phyloP scores from a whole-genome alignment of 202 grass and related monocot genomes.

The Saccharum hybrid region DNA sequence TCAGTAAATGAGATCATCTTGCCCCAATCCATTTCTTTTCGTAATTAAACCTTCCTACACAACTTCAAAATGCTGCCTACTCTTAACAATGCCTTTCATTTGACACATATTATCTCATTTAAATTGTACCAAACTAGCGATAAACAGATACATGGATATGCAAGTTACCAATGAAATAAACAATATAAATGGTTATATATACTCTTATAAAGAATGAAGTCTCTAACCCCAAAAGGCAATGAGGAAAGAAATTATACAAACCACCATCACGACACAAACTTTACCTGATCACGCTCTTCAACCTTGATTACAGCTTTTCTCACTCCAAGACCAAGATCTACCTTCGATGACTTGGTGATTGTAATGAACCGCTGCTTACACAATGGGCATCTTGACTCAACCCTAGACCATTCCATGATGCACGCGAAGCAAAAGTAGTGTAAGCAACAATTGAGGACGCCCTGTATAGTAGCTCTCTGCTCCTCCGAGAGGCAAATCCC shows the following conservation, averaged over 20 bases:
- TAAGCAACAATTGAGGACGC: slow-evolving; percentile 78
- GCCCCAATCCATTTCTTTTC: background rate
- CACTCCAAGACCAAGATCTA: slow-evolving; percentile 56
- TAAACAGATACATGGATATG: slow-evolving; percentile 17
- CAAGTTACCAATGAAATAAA: slow-evolving; percentile 11
- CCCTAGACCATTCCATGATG: slow-evolving; percentile 94
- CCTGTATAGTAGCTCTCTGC: slow-evolving; percentile 68
- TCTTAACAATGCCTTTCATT: background rate
- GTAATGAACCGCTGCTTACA: slow-evolving; percentile 87
- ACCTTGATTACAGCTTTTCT: slow-evolving; percentile 77
- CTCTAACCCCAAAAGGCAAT: slow-evolving; percentile 24
- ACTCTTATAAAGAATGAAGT: slow-evolving; percentile 25
- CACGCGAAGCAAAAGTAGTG: slow-evolving; percentile 95
- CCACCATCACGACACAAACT: background rate
- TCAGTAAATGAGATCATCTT: background rate
- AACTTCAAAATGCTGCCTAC: background rate
- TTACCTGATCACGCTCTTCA: slow-evolving; percentile 91
- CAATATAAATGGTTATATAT: background rate
- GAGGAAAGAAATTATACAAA: slow-evolving; percentile 1
- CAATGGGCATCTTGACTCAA: slow-evolving; percentile 89
- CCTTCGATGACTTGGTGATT: slow-evolving; percentile 86
- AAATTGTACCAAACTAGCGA: background rate
- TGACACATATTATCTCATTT: slow-evolving; percentile 12
- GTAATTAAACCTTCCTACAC: background rate
- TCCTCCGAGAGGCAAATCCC: slow-evolving; percentile 92